phyloP scores from a whole-genome alignment of 78 protist genomes.

The Planoprotostelium fungivorum region DNA sequence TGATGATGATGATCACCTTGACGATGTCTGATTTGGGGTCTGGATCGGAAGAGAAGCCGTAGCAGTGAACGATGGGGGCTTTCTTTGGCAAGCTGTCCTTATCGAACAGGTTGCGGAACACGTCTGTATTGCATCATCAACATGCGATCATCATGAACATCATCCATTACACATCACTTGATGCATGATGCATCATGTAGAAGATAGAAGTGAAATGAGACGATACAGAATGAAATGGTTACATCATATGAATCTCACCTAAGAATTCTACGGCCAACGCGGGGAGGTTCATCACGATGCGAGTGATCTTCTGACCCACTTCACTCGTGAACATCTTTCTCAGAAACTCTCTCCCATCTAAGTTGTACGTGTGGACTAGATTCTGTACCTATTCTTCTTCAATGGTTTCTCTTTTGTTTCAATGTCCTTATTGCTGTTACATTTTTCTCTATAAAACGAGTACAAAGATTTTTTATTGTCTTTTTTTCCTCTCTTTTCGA shows the following conservation, averaged over 20 bases:
- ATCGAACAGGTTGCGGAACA: not conserved
- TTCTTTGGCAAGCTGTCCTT: not conserved
- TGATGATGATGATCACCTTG: not conserved
- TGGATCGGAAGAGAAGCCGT: slow-evolving; percentile 32
- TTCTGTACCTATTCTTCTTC: not conserved
- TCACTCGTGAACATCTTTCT: not conserved
- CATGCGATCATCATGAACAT: no score
- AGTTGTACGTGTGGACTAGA: slow-evolving; percentile 10
- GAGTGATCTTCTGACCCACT: slow-evolving; percentile 20
- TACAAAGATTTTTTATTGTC: no score
- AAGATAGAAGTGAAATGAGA: no score
- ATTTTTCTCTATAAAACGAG: no score
- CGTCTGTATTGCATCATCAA: not conserved
- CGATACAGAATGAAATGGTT: not conserved
- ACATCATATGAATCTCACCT: slow-evolving; percentile 38
- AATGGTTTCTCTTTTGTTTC: no score
- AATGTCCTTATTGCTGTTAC: no score
- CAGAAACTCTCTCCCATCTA: slow-evolving; percentile 65
- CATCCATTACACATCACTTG: no score
- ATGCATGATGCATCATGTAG: no score
- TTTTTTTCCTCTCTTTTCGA: no score
- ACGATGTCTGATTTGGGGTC: slow-evolving; percentile 11
- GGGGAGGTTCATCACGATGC: slow-evolving; percentile 90
- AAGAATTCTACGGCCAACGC: slow-evolving; percentile 78
- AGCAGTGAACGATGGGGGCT: slow-evolving; percentile 58